Percentiles rank a stretch among this genome's conserved stretches.
These are phyloP conservation scores for Yamadazyma oceani DNA, from an alignment of 1,139 yeast species.

Conservation along the genomic window DNA sequence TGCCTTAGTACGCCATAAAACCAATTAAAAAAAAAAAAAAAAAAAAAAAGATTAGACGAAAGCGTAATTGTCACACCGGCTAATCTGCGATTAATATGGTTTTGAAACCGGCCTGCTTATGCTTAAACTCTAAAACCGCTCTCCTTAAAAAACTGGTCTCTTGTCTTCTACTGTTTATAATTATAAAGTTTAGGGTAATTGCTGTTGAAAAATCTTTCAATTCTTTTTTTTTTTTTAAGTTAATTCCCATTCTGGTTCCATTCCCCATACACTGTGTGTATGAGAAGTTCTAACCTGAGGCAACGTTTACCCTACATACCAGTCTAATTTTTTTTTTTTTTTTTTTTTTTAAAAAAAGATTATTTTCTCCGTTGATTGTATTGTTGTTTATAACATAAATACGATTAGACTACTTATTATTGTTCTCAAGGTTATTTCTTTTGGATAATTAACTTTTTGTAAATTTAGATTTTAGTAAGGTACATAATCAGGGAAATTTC, in stretches of 20 bases:
- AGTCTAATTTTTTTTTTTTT: not conserved
- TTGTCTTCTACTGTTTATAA: constrained; percentile 10
- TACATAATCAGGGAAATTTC: constrained; percentile 1
- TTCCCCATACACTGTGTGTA: constrained; percentile 1
- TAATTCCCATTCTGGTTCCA: not conserved
- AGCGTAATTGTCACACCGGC: no score
- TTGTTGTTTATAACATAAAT: constrained; percentile 2
- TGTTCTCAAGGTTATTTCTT: not conserved
- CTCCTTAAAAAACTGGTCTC: not conserved
- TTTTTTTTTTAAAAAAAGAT: not conserved
- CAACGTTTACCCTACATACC: not conserved
- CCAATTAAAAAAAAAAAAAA: no score
- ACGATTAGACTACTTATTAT: not conserved
- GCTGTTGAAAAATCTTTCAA: constrained; percentile 6
- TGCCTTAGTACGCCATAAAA: no score
- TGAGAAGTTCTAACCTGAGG: constrained; percentile 2
- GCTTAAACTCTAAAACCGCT: not conserved
- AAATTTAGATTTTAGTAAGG: constrained; percentile 1
- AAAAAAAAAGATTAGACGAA: no score
- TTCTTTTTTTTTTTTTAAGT: constrained; percentile 2
- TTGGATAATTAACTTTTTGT: not conserved
- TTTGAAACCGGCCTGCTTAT: no score
- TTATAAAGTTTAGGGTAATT: constrained; percentile 14
- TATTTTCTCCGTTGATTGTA: not conserved
- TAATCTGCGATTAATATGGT: no score